Conservation (phyloP, 2,329 filamentous ascomycete species). For the Colletotrichum abscissum region DNA sequence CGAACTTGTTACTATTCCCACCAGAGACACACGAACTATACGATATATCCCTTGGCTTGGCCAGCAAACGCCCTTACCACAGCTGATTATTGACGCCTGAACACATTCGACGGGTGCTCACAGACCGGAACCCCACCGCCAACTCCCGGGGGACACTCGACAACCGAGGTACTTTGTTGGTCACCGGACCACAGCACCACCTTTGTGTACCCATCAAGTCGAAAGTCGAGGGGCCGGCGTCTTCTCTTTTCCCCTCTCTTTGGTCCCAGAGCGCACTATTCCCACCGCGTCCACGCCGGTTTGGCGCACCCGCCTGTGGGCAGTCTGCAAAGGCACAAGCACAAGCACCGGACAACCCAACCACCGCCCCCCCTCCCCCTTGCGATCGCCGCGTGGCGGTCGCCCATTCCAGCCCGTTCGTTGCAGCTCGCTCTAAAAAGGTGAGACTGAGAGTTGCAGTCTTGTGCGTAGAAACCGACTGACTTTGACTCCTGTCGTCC, state of each 20-base stretch:
- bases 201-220: conserved; percentile 24
- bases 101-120: conserved; percentile 22
- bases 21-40: background rate
- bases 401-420: conserved; percentile 31
- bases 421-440: conserved; percentile 31
- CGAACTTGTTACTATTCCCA: background rate
- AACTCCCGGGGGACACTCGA: conserved; percentile 1
- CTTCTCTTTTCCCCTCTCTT: background rate
- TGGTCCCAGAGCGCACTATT: background rate
- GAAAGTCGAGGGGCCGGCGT: background rate
- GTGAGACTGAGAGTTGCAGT: conserved; percentile 29
- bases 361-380: background rate
- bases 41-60: background rate
- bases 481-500: background rate
- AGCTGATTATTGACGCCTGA: conserved; percentile 27
- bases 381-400: conserved; percentile 11
- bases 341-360: conserved; percentile 5
- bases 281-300: conserved; percentile 8
- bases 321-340: background rate
- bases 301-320: background rate
- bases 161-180: conserved; percentile 20
- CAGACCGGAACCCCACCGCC: conserved; percentile 29
- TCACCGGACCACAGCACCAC: background rate
- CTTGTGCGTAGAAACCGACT: background rate
- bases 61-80: conserved; percentile 1